Evolutionary conservation across 345 rosid genomes (phyloP), one percentile per base, ranked within the genome.

Genomic region (Gossypium australe): DNA sequence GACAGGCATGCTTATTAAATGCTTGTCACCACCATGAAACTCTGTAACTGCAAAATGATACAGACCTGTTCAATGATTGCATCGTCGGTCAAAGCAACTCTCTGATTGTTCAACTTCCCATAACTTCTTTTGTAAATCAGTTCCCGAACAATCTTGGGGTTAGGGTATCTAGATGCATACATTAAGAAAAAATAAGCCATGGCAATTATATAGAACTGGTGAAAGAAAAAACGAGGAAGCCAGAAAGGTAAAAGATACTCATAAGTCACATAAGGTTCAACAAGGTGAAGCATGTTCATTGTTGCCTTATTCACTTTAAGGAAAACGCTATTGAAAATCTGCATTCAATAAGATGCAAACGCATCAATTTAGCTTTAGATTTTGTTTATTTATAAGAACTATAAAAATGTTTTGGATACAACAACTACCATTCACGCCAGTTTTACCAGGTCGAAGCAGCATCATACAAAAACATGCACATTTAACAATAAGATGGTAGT

Each of bases 111-210:
- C 9, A 94, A 79, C 83, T 92, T 92, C 17, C 97, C 97, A 27
- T 80, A 90, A 2, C 97, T 94, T 45, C 98, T 86, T 80, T 92
- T 92, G 90, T 90, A 92, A 67, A 92, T 88, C 82, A 94, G 76
- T 67, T 92, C 97, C 77, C 73, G 82, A 27, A 92, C 97, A 73
- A 93, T 90, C 92, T 90, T 92, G 87, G 88, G 82, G 55, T 94
- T 94, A 25, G 98, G 97, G 76, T 89, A 94, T 22, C 97, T 94
- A 77, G 55, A 77, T 44, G 18, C 58, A 83, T 22, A 34, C 58
- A 48, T 57, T 25, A 38, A 59, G 3, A n/a, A 55, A 9, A 60
- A 13, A 48, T 20, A 7, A 47, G 11, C 11, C 25, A n/a, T 8
- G 44, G 11, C 1, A 52, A 51, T 20, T 12, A 56, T 47, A 4